Conservation (phyloP, 2,329 filamentous ascomycete species). For the Exserohilum rostratum region DNA sequence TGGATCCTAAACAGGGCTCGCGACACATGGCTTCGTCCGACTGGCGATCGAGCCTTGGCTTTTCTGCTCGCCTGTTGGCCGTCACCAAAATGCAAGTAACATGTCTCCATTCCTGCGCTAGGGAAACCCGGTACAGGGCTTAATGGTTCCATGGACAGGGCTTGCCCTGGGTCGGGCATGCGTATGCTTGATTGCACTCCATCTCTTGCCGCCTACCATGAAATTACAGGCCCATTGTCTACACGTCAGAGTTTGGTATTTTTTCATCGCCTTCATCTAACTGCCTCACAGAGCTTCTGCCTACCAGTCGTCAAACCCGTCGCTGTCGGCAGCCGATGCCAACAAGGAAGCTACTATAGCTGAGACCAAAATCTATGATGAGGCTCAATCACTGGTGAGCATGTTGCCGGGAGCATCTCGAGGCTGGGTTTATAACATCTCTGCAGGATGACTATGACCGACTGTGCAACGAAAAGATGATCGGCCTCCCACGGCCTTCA, state of each 20-base stretch:
- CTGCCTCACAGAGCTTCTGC: constrained; percentile 53
- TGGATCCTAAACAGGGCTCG: not conserved
- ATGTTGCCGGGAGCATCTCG: not conserved
- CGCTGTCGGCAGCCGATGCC: constrained; percentile 55
- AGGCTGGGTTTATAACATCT: constrained; percentile 22
- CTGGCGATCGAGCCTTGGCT: constrained; percentile 52
- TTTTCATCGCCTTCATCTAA: constrained; percentile 12
- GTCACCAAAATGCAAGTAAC: constrained; percentile 58
- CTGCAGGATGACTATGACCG: constrained; percentile 44
- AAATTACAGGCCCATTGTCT: too few relatives aligned
- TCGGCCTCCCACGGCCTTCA: constrained; percentile 20
- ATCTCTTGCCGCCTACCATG: too few relatives aligned
- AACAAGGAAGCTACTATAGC: constrained; percentile 66
- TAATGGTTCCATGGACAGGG: not conserved
- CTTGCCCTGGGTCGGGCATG: not conserved
- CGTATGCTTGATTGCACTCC: constrained; percentile 6
- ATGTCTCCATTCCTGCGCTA: constrained; percentile 13
- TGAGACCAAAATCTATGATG: constrained; percentile 69
- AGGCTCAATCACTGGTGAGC: constrained; percentile 63
- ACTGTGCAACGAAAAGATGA: constrained; percentile 32
- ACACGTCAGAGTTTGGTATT: not conserved
- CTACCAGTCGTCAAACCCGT: constrained; percentile 54
- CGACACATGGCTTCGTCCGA: constrained; percentile 35
- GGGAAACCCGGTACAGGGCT: constrained; percentile 4
- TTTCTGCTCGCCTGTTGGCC: constrained; percentile 52